Evolutionary conservation across 2,329 filamentous ascomycete species (phyloP), one percentile per base, ranked within the genome.

Genomic region (Grosmannia clavigera): DNA sequence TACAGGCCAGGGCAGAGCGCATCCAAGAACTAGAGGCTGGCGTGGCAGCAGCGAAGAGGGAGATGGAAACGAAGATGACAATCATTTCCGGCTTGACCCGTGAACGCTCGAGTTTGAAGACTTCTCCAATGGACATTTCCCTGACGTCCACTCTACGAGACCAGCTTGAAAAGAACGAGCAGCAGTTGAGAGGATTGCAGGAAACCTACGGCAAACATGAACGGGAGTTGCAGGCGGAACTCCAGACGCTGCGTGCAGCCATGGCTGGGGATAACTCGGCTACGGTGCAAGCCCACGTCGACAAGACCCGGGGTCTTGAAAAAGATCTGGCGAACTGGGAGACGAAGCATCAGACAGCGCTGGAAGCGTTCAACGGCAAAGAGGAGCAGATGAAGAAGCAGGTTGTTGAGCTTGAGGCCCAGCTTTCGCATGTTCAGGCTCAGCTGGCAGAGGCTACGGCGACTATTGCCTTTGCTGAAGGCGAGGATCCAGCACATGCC

Each of bases 61-160:
- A 99, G 72, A 95, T 97, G 87, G 94, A 99, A 70, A 86, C 83
- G 64, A 99, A 99, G 81, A 91, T 92, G 78, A 89, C 90, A 35
- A 92, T 99, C 69, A 97, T 99, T 66, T 90, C 90, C 35, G 94
- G 94, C 7, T 78, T 99, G 64, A 95, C 94, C 3, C 86, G 94
- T 59, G 95, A 99, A 73, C 81, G 95, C 61, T 92, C 90, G 3
- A 96, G 91, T 74, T 80, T 96, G 74, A 90, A 92, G 70, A 81
- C 70, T 2, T 87, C 88, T 29, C 88, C 91, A 9, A 86, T 96
- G 69, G 94, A 99, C 69, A 95, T 96, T 70, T 92, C 90, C 0
- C 85, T 96, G 64, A 86, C 97, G 38, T 87, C 90, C 5, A 87
- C 86, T 19, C 83, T 99, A 76, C 87, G 89, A 61, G 89, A 95